Conservation (phyloP, 2,329 filamentous ascomycete genomes). For the Ophiostoma triangulosporum region DNA sequence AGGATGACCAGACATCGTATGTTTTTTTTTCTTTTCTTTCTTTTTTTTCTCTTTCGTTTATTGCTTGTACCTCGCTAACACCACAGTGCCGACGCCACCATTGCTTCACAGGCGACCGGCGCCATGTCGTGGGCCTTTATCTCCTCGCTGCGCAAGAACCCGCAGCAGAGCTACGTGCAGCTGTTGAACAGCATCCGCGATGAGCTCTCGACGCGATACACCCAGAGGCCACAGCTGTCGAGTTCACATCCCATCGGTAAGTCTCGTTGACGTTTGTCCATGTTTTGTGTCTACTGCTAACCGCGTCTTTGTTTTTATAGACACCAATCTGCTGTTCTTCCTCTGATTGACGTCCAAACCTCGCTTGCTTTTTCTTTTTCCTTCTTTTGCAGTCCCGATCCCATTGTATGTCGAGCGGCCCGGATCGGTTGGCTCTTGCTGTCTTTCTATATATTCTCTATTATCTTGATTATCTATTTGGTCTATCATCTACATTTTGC, state of each 20-base stretch:
- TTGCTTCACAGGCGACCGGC: constrained; percentile 77
- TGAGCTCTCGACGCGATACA: constrained; percentile 73
- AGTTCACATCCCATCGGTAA: constrained; percentile 91
- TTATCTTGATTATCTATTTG: background rate
- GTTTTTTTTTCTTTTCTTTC: constrained; percentile 21
- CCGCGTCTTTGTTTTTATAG: constrained; percentile 22
- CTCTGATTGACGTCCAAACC: constrained; percentile 42
- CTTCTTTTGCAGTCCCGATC: background rate
- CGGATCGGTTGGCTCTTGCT: background rate
- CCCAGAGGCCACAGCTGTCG: constrained; percentile 90
- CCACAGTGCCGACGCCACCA: constrained; percentile 72
- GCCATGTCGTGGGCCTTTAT: constrained; percentile 99
- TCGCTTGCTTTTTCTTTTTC: background rate
- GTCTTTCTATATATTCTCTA: background rate
- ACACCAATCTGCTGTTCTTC: constrained; percentile 52
- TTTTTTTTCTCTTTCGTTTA: constrained; percentile 14
- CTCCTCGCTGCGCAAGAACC: constrained; percentile 76
- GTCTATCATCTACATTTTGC: background rate
- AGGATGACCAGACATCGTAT: constrained; percentile 85
- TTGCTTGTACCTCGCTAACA: background rate
- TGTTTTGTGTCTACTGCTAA: constrained; percentile 12
- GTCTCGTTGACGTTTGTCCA: constrained; percentile 18
- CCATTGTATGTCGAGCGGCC: background rate
- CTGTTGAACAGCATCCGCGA: constrained; percentile 91
- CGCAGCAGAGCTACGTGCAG: constrained; percentile 91